Base-by-base conservation (phyloP, 352 stramenopile species). In the Phytophthora cryptogea region DNA sequence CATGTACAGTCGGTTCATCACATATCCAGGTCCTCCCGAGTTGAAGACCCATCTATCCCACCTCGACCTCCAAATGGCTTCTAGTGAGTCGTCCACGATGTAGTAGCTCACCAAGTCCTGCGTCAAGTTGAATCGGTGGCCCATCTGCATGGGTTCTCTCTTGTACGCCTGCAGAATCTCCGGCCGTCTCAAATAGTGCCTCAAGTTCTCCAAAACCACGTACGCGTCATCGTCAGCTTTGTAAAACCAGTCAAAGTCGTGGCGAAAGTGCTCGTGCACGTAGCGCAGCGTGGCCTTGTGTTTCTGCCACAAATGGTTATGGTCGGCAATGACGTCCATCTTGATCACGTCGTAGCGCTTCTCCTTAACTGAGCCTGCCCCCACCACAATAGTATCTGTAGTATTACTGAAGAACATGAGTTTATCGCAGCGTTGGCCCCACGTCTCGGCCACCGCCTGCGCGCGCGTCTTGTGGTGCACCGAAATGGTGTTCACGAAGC, bases 201-300 rank as follows among this genome's bases (percentile, higher is more conserved):
- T 68, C 48, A 94, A 64, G 56, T 94, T 94, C 52, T 94, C 82
- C 41, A 92, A 40, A 27, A 94, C 69, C n/a, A 94, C 80, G 53
- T 88, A 94, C 5, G 85, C 82, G 51, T 94, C 85, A 63, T 94
- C 85, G 46, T 94, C 85, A 0, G 78, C 76, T 55, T 94, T 94
- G 70, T 94, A 94, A 55, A 94, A 92, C 85, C 85, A 94, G 68
- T 94, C 82, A 49, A 78, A 94, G 20, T 85, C 80, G 66, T 94
- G 74, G 3, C 82, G 85, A 44, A 86, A 92, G 61, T 79, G 65
- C 32, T 79, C 42, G 66, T 90, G 76, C 17, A 91, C 77, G 56
- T 92, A 91, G 28, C 72, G 63, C 23, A 94, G 62, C 41, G 70
- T 91, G 16, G 68, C 76, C 58, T 91, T 92, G 68, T 90, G 80